Evolutionary conservation across 1,284 basidiomycete species (phyloP), one percentile per base, ranked within the genome.

Genomic region (Termitomyces sp.): DNA sequence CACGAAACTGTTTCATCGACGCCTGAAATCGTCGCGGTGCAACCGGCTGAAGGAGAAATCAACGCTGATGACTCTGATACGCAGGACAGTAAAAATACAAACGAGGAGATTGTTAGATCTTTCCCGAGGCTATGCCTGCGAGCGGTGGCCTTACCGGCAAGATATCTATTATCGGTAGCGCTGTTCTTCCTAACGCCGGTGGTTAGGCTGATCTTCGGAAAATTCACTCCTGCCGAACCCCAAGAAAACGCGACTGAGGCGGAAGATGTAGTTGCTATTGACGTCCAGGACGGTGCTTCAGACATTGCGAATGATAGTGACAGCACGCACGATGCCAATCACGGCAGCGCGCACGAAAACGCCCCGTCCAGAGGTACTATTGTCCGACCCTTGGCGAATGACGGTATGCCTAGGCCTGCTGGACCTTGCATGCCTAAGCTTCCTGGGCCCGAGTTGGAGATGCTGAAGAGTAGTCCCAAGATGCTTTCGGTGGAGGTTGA

Each of bases 401-500:
- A 26, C 15, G 28, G 12, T 9, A n/a, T n/a, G 5, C 21, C 41
- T 24, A 2, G 19, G 41, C 17, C 34, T 28, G 13, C 8, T 28
- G 24, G 17, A 12, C 9, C 24, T 21, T 13, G 3, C 17, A 8
- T 19, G 17, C 13, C 45, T 15, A 15, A 30, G 30, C 19, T 21
- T 30, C 6, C 30, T 5, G 21, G 30, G 26, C 30, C 15, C n/a
- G 43, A 21, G 12, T n/a, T 19, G n/a, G 24, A 49, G 30, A 28
- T 46, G n/a, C 6, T 26, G 15, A 28, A 28, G 21, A 41, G 40
- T 2, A 24, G 33, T 28, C 17, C 34, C 47, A 54, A 17, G 42
- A 43, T 56, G 40, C 46, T 61, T 19, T 30, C 53, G 44, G 52
- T 56, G 38, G 60, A 61, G 44, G 30, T 57, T 24, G 36, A 42